Evolutionary conservation across 768 basidiomycete species (phyloP).

Genomic region (Pleurotus sapidus): DNA sequence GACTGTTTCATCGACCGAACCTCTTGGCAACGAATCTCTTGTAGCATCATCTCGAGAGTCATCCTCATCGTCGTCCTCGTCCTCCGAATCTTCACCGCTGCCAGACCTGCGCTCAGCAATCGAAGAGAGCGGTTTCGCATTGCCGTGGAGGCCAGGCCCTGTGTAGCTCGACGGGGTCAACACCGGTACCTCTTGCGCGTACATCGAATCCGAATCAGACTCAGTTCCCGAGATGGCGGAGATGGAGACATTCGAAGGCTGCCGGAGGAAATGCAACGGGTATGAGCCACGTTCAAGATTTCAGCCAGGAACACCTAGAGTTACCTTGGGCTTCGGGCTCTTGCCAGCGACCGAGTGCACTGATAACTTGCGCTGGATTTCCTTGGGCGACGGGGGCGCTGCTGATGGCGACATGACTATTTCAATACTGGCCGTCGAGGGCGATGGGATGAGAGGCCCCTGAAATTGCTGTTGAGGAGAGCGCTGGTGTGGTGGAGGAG

Average conservation of each 20-base stretch:
- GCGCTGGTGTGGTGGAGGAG: neutral
- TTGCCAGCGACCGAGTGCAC: conserved; percentile 56
- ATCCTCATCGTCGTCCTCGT: conserved; percentile 63
- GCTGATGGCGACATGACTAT: conserved; percentile 36
- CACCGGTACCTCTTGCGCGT: conserved; percentile 45
- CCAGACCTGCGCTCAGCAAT: conserved; percentile 73
- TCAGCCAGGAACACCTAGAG: neutral
- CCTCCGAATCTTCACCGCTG: conserved; percentile 77
- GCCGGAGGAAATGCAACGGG: conserved; percentile 7
- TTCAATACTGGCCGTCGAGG: conserved; percentile 1
- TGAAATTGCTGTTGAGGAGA: neutral
- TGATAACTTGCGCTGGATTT: conserved; percentile 83
- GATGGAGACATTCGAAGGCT: conserved; percentile 18
- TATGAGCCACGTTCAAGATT: conserved; percentile 1
- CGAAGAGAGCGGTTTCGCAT: conserved; percentile 50
- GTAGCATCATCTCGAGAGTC: conserved; percentile 58
- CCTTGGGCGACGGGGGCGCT: conserved; percentile 80
- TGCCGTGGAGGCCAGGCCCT: conserved; percentile 15
- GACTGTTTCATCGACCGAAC: conserved; percentile 62
- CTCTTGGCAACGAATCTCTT: conserved; percentile 33
- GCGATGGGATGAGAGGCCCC: conserved; percentile 7
- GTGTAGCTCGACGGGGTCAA: conserved; percentile 34
- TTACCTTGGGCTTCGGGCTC: conserved; percentile 41
- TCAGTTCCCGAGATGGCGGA: conserved; percentile 66
- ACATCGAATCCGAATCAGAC: conserved; percentile 80